These are phyloP conservation scores for Apiospora arundinis DNA, from an alignment of 2,329 filamentous ascomycete species.

Conservation along the genomic window DNA sequence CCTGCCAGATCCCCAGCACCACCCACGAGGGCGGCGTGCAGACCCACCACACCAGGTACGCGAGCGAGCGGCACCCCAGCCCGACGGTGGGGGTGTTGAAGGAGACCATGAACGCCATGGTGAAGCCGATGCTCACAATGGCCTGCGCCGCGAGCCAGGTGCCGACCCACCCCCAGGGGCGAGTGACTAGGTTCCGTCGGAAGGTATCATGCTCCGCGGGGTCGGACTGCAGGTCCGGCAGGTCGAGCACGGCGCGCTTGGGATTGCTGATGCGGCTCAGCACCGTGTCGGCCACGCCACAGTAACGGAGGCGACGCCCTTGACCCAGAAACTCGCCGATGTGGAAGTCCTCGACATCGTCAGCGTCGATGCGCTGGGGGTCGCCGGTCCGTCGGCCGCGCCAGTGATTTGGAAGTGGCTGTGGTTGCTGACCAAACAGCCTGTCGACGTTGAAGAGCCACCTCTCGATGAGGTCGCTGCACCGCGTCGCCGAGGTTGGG, in stretches of 20 bases:
- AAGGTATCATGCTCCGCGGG: background rate
- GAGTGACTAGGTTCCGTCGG: background rate
- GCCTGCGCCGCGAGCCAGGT: background rate
- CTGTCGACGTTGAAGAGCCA: background rate
- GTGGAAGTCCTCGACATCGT: background rate
- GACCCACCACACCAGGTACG: background rate
- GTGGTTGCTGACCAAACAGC: background rate
- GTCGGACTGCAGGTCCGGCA: background rate
- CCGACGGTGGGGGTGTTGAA: slow-evolving; percentile 1
- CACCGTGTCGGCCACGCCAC: slow-evolving; percentile 5
- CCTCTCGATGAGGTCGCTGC: background rate
- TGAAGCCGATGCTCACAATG: slow-evolving; percentile 2
- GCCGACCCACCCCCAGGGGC: background rate
- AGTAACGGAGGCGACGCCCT: background rate
- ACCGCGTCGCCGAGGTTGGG: slow-evolving; percentile 11
- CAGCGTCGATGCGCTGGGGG: background rate
- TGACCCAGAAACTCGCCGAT: slow-evolving; percentile 10
- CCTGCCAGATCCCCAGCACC: background rate
- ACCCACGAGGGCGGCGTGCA: background rate
- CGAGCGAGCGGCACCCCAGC: background rate
- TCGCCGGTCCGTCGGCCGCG: background rate
- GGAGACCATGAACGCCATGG: slow-evolving; percentile 8
- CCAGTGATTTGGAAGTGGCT: background rate
- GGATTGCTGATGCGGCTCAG: background rate
- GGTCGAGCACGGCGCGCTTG: background rate